Conservation (phyloP, 1,284 basidiomycete species). For the Laetiporus sulphureus region DNA sequence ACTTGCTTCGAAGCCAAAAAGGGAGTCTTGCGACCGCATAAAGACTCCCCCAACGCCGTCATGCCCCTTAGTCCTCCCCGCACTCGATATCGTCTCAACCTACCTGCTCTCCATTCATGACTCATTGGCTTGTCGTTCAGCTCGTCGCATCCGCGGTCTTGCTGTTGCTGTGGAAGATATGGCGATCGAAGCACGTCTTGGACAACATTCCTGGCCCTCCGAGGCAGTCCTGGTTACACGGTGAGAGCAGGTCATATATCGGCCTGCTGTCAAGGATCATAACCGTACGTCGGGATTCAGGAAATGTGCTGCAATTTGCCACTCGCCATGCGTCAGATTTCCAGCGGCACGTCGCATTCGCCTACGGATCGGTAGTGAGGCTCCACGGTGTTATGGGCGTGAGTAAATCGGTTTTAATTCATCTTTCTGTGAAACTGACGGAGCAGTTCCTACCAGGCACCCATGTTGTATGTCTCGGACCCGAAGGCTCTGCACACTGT, state of each 20-base stretch:
- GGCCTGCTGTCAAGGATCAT: not conserved
- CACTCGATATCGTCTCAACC: no score
- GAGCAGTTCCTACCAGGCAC: not conserved
- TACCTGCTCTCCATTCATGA: no score
- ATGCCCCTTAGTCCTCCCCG: no score
- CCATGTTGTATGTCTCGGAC: slow-evolving; percentile 24
- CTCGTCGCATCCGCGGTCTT: no score
- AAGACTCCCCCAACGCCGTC: no score
- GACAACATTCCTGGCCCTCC: not conserved
- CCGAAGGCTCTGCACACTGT: slow-evolving; percentile 9
- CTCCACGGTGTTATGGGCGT: not conserved
- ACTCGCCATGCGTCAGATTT: not conserved
- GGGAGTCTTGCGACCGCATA: no score
- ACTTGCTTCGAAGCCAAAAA: no score
- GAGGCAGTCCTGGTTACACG: not conserved
- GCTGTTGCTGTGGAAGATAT: no score
- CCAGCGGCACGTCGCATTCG: not conserved
- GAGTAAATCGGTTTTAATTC: not conserved
- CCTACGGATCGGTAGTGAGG: not conserved
- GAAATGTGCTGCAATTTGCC: not conserved
- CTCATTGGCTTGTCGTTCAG: no score
- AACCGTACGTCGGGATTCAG: not conserved
- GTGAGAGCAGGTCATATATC: not conserved
- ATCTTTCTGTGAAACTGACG: slow-evolving; percentile 7
- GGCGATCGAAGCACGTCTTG: not conserved